Evolutionary conservation across 2,329 filamentous ascomycete genomes (phyloP).

Genomic region (Zymoseptoria pseudotritici): DNA sequence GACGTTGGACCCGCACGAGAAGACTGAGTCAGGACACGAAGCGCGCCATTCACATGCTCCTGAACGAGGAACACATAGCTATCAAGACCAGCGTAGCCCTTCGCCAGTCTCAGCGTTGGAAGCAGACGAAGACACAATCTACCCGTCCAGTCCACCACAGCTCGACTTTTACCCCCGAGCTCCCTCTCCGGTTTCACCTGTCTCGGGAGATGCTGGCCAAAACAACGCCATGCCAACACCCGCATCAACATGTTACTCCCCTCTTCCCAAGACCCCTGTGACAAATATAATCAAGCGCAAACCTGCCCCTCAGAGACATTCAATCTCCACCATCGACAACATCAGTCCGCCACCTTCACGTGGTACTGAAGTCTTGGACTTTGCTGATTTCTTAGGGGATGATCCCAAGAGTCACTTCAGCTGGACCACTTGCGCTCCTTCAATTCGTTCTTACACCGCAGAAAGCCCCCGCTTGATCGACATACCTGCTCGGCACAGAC

Average conservation of each 20-base stretch:
- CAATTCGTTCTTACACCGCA: neutral
- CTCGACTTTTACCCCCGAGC: slow-evolving; percentile 5
- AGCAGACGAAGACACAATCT: slow-evolving; percentile 16
- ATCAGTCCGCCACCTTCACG: slow-evolving; percentile 12
- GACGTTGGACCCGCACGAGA: neutral
- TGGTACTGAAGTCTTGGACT: slow-evolving; percentile 5
- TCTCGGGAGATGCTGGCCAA: slow-evolving; percentile 14
- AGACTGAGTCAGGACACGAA: slow-evolving; percentile 3
- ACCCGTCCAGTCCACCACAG: slow-evolving; percentile 8
- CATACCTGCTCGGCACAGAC: neutral
- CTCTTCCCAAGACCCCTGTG: neutral
- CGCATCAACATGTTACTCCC: neutral
- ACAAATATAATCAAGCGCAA: slow-evolving; percentile 22
- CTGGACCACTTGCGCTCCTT: slow-evolving; percentile 26
- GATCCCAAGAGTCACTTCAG: slow-evolving; percentile 27
- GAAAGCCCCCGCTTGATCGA: neutral
- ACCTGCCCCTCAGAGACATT: slow-evolving; percentile 15
- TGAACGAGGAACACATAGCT: neutral
- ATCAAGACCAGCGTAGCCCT: slow-evolving; percentile 3
- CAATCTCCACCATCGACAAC: slow-evolving; percentile 16
- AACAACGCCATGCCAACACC: slow-evolving; percentile 1
- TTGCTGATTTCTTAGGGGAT: slow-evolving; percentile 4
- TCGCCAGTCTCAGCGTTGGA: slow-evolving; percentile 19
- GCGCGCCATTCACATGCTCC: slow-evolving; percentile 5
- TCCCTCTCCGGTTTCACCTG: slow-evolving; percentile 19